Percentiles rank a stretch among this genome's conserved stretches.
Evolutionary conservation across 1,284 basidiomycete genomes (phyloP).

Genomic region (Thecaphora frezii): DNA sequence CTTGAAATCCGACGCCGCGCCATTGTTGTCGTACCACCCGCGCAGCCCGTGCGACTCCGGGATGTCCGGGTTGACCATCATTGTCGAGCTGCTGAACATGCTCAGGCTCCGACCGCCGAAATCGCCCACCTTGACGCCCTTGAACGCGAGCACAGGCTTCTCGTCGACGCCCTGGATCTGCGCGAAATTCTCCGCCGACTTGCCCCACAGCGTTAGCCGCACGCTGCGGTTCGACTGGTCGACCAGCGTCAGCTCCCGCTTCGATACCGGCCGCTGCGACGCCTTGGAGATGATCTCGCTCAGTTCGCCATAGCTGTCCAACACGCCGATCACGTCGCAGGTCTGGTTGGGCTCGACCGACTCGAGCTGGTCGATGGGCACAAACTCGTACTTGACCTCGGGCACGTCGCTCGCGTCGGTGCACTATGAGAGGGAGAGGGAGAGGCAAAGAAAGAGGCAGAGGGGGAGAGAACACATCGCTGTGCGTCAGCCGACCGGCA

Average conservation of each 20-base stretch:
- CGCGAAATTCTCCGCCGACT: conserved; percentile 80
- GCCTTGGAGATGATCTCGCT: conserved; percentile 55
- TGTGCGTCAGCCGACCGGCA: too few species aligned
- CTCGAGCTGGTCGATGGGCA: conserved; percentile 51
- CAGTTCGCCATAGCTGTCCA: conserved; percentile 52
- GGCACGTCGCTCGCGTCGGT: conserved; percentile 53
- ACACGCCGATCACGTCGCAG: conserved; percentile 53
- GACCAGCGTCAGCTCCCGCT: conserved; percentile 68
- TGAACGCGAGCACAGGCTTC: conserved; percentile 70
- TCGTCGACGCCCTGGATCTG: conserved; percentile 46
- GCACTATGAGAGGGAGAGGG: conserved; percentile 21
- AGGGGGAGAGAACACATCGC: too few species aligned
- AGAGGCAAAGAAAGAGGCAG: not conserved
- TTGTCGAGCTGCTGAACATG: conserved; percentile 66
- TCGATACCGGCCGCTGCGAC: conserved; percentile 53
- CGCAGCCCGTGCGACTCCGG: conserved; percentile 79
- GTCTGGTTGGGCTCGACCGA: conserved; percentile 60
- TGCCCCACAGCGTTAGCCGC: conserved; percentile 92
- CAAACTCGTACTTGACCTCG: conserved; percentile 58
- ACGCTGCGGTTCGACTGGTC: conserved; percentile 81
- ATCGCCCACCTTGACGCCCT: conserved; percentile 91
- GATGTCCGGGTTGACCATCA: conserved; percentile 78
- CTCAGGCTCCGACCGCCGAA: conserved; percentile 80
- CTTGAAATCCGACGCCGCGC: conserved; percentile 42
- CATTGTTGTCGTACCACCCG: conserved; percentile 73